These are phyloP conservation scores for Kwoniella sp. DNA, from an alignment of 768 basidiomycete species.

Conservation along the genomic window DNA sequence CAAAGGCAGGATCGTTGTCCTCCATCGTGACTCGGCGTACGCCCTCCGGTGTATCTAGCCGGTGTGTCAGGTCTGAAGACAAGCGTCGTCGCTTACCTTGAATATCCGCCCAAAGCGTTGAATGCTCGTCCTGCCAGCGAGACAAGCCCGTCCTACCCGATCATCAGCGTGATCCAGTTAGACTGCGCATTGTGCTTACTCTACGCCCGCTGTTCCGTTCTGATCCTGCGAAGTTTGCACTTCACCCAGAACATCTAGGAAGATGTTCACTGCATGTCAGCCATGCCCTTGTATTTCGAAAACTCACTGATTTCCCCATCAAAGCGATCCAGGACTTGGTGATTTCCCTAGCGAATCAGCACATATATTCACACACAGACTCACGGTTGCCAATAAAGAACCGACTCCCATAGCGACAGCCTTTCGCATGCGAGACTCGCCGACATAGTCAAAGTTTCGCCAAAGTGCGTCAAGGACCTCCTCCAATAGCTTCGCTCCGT, in stretches of 20 bases:
- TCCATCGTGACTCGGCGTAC: slow-evolving; percentile 26
- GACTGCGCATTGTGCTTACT: no score
- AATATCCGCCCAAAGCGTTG: slow-evolving; percentile 24
- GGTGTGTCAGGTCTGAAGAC: background rate
- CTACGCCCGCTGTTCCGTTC: slow-evolving; percentile 30
- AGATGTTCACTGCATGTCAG: slow-evolving; percentile 43
- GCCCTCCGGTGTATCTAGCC: slow-evolving; percentile 34
- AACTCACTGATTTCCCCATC: slow-evolving; percentile 48
- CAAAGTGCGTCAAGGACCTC: slow-evolving; percentile 46
- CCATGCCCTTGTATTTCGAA: background rate
- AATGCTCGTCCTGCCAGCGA: slow-evolving; percentile 30
- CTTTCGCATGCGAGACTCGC: slow-evolving; percentile 42
- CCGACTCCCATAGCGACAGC: slow-evolving; percentile 48
- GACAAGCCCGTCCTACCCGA: slow-evolving; percentile 24
- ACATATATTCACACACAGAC: slow-evolving; percentile 1
- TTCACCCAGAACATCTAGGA: slow-evolving; percentile 48
- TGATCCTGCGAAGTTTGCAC: slow-evolving; percentile 29
- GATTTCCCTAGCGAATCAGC: slow-evolving; percentile 35
- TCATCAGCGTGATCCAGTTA: no score
- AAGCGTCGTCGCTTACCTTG: slow-evolving; percentile 24
- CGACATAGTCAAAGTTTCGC: slow-evolving; percentile 49
- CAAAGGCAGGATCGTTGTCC: slow-evolving; percentile 34
- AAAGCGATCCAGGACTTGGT: slow-evolving; percentile 40
- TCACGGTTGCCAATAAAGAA: slow-evolving; percentile 37
- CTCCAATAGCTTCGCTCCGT: slow-evolving; percentile 38